Base-by-base conservation (phyloP, 2,329 filamentous ascomycete species). In the Daldinia sp. region DNA sequence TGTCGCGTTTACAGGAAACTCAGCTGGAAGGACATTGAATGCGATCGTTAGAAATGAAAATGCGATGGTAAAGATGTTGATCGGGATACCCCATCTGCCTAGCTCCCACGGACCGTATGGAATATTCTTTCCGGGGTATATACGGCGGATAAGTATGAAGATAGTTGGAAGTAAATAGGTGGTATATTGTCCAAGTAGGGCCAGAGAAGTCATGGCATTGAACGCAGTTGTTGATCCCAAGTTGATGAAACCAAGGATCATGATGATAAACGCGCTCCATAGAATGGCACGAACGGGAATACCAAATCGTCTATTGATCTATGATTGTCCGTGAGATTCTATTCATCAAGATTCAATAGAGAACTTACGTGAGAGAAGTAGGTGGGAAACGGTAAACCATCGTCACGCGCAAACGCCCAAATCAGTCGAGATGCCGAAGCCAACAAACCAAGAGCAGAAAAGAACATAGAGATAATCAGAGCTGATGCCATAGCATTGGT, bases 351-450 rank as follows among this genome's bases (percentile, higher is more conserved):
- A 54, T 33, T 18, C 26, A 23, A 9, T 23, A 15, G 9, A 5
- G 46, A 26, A 59, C 65, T 65, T 54, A 68, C 65, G 18, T 62
- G 44, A 9, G 62, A 58, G 33, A 61, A 60, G 9, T 33, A 33
- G 9, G 6, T 33, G 9, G 30, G 30, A 33, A 33, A 33, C 10
- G 67, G 69, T 4, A 70, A 18, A 12, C 63, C 69, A 13, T 54
- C 28, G 23, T 71, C 69, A 28, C 69, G 67, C 1, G 69, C 66
- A 28, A 88, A 88, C 0, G 86, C 84, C 83, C 84, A 88, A 3
- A 85, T 81, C 67, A 87, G 82, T 12, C 86, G 82, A 0, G 86
- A 88, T 0, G 87, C 86, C 0, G 88, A 85, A 0, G 84, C 86
- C 0, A 89, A 81, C 67, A 87, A 83, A 2, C 82, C 83, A 33